Conservation (phyloP, 345 rosid genomes). For the Aegle marmelos region DNA sequence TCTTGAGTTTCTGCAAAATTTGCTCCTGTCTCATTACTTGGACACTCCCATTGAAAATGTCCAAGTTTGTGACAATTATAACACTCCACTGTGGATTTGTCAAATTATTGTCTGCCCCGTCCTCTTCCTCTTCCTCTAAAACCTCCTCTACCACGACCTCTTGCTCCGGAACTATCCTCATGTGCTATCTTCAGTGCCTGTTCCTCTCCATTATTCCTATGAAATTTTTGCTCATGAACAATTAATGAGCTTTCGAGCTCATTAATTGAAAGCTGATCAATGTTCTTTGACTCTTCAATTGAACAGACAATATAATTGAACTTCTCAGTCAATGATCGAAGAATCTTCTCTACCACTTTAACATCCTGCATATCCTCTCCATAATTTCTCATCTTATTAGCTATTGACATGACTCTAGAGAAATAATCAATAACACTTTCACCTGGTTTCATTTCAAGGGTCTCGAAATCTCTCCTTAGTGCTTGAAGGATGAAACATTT, state of each 20-base stretch:
- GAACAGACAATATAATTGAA: not conserved
- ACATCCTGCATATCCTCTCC: not conserved
- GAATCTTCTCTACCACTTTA: not conserved
- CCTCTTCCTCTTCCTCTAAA: not conserved
- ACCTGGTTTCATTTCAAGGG: not conserved
- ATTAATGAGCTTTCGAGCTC: not conserved
- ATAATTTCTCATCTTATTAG: not conserved
- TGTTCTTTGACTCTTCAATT: not conserved
- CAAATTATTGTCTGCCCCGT: not conserved
- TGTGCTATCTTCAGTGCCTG: not conserved
- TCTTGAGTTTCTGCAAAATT: constrained; percentile 7
- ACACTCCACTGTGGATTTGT: not conserved
- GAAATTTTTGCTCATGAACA: not conserved
- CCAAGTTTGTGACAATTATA: not conserved
- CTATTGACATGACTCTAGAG: not conserved
- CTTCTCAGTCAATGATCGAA: not conserved
- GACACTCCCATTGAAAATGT: constrained; percentile 14
- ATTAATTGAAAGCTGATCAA: not conserved
- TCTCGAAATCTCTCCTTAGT: no score
- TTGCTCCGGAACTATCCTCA: not conserved
- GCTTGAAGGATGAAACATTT: no score
- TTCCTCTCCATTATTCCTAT: not conserved
- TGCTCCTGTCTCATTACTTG: not conserved
- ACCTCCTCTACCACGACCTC: not conserved
- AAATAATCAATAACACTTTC: not conserved